Base-by-base conservation (phyloP, 805 yeast genomes). In the Wickerhamiella azyma region DNA sequence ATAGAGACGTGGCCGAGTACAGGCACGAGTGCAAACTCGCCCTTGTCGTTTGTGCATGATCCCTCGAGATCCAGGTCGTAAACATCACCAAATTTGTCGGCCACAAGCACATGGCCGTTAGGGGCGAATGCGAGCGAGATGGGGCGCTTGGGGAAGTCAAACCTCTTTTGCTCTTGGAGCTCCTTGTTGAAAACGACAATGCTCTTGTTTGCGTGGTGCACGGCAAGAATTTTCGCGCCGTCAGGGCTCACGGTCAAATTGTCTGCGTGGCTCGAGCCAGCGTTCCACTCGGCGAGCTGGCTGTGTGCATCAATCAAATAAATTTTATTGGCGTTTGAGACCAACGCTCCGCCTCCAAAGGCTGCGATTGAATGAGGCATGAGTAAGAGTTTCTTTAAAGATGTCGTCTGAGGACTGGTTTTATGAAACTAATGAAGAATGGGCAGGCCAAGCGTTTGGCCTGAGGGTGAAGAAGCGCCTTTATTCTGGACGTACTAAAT, bases 51-150 rank as follows among this genome's bases (percentile, higher is more conserved):
- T 2, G 46, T 39, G 10, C 48, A 52, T 16, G 40, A 49, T 3
- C 61, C 54, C 11, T 60, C 58, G 33, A 85, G 67, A 1, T 71
- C 61, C 8, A 49, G 48, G 13, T 38, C 40, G 60, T 84, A 92
- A 5, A 86, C 96, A 63, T 92, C 99, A 41, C 98, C 98, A 59
- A 89, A 92, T 66, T 92, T 92, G 62, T 92, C 98, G 17, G 94
- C 96, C 19, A 88, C 72, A 2, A 85, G 61, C 7, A 88, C 62
- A 11, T 65, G 63, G 13, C 45, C 52, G 49, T 73, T 76, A 47
- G 74, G 75, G 30, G 64, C 63, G 29, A 80, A 70, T 0, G 77
- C 68, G 16, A 86, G 69, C 1, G 95, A 79, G 53, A 85, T 80
- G n/a, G 97, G 97, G 63, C 97, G 77, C 62, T 89, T 89, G 32